Evolutionary conservation across 1,139 yeast genomes (phyloP).

Genomic region (Suhomyces guaymorum): DNA sequence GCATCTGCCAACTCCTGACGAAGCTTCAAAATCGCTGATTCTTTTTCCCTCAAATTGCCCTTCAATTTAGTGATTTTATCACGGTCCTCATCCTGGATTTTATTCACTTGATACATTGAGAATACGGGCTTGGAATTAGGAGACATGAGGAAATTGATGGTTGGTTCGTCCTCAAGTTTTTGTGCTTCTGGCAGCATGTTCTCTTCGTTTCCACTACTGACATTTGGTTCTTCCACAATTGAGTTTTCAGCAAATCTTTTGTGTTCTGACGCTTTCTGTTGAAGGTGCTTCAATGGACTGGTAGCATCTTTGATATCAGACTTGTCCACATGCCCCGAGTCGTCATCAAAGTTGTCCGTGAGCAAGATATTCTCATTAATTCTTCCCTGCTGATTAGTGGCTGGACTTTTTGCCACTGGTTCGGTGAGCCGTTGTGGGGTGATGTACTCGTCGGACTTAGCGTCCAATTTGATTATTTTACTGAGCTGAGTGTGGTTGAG

Average conservation of each 20-base stretch:
- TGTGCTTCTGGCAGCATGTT: conserved; percentile 11
- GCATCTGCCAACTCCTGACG: conserved; percentile 8
- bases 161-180: conserved; percentile 26
- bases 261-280: conserved; percentile 2
- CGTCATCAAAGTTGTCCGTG: conserved; percentile 11
- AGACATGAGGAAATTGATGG: conserved; percentile 34
- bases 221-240: conserved; percentile 8
- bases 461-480: conserved; percentile 20
- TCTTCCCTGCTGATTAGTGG: conserved; percentile 35
- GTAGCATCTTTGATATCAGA: conserved; percentile 22
- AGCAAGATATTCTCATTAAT: conserved; percentile 21
- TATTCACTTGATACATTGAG: conserved; percentile 33
- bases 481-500: conserved; percentile 25
- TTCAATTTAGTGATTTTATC: conserved; percentile 15
- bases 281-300: conserved; percentile 27
- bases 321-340: conserved; percentile 8
- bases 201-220: conserved; percentile 14
- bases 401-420: conserved; percentile 44
- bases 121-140: conserved; percentile 42
- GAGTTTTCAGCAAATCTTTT: not conserved
- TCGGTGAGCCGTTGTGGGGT: conserved; percentile 49
- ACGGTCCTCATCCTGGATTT: conserved; percentile 29
- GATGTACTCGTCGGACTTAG: conserved; percentile 22
- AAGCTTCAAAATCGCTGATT: conserved; percentile 4
- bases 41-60: conserved; percentile 9